Percentiles rank a stretch among this genome's conserved stretches.
Evolutionary conservation across 2,329 filamentous ascomycete species (phyloP).

Genomic region (Hypoxylon sp.): DNA sequence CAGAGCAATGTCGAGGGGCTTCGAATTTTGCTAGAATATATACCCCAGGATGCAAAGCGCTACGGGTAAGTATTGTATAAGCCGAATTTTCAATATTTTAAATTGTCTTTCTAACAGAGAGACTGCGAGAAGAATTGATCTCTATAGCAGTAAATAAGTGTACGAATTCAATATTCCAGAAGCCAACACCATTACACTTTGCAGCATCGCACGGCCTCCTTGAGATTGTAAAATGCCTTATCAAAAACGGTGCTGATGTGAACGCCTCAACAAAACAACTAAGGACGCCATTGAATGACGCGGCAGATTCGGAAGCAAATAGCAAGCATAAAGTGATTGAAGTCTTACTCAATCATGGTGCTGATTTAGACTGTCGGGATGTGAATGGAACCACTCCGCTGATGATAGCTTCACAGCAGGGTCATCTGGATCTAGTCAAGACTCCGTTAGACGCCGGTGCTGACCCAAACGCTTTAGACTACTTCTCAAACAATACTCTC

Average conservation of each 20-base stretch:
- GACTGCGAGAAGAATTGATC: not conserved
- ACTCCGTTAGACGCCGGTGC: constrained; percentile 3
- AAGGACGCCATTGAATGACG: not conserved
- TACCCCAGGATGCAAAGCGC: constrained; percentile 6
- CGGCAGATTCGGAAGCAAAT: not conserved
- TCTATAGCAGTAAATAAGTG: not conserved
- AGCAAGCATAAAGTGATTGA: not conserved
- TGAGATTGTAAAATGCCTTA: not conserved
- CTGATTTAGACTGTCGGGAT: not conserved
- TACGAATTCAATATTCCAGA: not conserved
- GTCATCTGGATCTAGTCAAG: not conserved
- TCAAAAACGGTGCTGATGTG: constrained; percentile 9
- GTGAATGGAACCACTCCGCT: not conserved
- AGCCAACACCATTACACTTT: not conserved
- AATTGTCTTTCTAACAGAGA: not conserved
- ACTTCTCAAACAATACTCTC: not conserved
- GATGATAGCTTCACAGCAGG: not conserved
- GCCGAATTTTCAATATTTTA: too few relatives aligned
- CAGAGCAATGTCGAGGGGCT: constrained; percentile 12
- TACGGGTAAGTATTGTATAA: constrained; percentile 15
- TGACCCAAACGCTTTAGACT: not conserved
- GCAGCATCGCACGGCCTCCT: not conserved
- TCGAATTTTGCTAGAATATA: constrained; percentile 14
- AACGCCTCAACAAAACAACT: not conserved
- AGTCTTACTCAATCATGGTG: not conserved